Evolutionary conservation across 2,329 filamentous ascomycete species (phyloP), one percentile per base, ranked within the genome.

Genomic region (Sclerotinia sclerotiorum): DNA sequence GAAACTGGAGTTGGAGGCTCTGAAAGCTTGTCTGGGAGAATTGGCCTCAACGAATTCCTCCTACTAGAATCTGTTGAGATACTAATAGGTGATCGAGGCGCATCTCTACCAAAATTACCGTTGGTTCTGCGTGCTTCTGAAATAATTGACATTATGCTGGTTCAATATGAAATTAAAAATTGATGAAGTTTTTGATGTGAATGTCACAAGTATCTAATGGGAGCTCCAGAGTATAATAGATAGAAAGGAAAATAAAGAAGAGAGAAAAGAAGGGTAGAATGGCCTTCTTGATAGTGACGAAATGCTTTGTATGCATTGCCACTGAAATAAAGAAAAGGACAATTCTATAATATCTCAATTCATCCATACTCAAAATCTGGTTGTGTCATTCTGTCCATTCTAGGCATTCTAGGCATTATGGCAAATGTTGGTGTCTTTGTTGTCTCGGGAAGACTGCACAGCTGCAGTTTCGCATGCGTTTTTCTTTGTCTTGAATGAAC

Each of bases 381-480:
- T 69, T 71, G 72, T 65, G 69, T 73, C 72, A 77, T 77, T 74
- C 74, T 75, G 73, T 72, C 71, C 71, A 73, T 70, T 69, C 67
- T 70, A 72, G 60, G 69, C 72, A 73, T 70, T 69, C 67, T 69
- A 72, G 60, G 69, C 72, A 70, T 70, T 74, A 75, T 75, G 74
- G 70, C 69, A 72, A 72, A 68, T 69, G 67, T 69, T 70, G 65
- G 69, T 73, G 71, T 70, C 74, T 76, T 77, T 77, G 75, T 77
- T 76, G 76, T 77, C 76, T 77, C 76, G 75, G 76, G 74, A 77
- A 70, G 72, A 70, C 68, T 70, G 69, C n/a, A 70, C 60, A 72
- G 70, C 70, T 69, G 69, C 68, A 74, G 69, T 71, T 74, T 72
- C 69, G 71, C 69, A 72, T 67, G 68, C 71, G 60, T 60, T 67